Evolutionary conservation across 352 stramenopile species (phyloP).

Genomic region (Synura sp.): DNA sequence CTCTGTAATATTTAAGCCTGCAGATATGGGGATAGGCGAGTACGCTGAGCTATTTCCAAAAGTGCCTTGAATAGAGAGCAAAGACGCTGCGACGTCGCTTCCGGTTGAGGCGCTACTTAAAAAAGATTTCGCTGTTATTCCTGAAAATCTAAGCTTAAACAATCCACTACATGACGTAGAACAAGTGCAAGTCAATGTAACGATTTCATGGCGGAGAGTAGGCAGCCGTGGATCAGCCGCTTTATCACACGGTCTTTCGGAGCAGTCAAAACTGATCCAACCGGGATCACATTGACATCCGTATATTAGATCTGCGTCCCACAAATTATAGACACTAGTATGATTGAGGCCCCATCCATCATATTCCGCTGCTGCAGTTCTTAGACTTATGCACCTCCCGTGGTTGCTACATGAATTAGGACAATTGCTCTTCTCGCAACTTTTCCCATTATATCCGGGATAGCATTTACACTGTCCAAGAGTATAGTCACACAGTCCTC

Average conservation of each 20-base stretch:
- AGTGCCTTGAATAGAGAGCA: no score
- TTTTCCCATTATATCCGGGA: slow-evolving; percentile 68
- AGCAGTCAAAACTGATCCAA: slow-evolving; percentile 68
- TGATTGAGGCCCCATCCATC: slow-evolving; percentile 64
- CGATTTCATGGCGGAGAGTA: neutral
- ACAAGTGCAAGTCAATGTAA: slow-evolving; percentile 27
- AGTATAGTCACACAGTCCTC: slow-evolving; percentile 63
- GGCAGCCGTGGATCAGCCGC: slow-evolving; percentile 23
- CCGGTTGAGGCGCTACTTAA: neutral
- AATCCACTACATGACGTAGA: neutral
- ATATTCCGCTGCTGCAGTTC: slow-evolving; percentile 65
- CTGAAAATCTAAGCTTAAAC: slow-evolving; percentile 24
- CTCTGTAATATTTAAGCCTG: no score
- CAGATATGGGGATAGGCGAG: no score
- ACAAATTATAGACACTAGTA: slow-evolving; percentile 49
- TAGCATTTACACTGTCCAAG: slow-evolving; percentile 69
- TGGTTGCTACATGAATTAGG: slow-evolving; percentile 66
- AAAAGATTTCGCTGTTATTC: neutral
- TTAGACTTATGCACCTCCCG: slow-evolving; percentile 60
- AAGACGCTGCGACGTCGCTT: no score
- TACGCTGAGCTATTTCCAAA: no score
- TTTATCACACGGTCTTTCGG: slow-evolving; percentile 39
- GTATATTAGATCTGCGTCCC: slow-evolving; percentile 57
- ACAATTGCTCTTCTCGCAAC: slow-evolving; percentile 52
- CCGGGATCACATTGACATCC: slow-evolving; percentile 71